These are phyloP conservation scores for Tricholoma terreum DNA, from an alignment of 768 basidiomycete genomes.

Conservation along the genomic window DNA sequence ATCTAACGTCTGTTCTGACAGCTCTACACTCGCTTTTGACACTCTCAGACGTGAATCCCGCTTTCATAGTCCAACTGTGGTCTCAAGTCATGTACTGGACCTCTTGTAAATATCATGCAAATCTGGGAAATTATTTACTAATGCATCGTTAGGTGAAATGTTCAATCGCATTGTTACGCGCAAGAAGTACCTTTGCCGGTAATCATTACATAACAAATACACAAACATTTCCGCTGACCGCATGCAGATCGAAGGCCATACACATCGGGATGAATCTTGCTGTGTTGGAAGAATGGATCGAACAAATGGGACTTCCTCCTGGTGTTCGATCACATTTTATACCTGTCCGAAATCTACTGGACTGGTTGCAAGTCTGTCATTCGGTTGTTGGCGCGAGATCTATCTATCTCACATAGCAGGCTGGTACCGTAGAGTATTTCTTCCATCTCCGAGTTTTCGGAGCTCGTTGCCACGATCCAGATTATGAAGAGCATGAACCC, in stretches of 20 bases:
- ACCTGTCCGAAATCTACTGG: constrained; percentile 78
- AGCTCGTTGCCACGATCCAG: constrained; percentile 88
- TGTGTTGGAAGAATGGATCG: constrained; percentile 89
- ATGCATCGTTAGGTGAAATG: constrained; percentile 57
- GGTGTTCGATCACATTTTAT: constrained; percentile 80
- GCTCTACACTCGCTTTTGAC: constrained; percentile 81
- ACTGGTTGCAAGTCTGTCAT: constrained; percentile 73
- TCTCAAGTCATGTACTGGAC: constrained; percentile 99
- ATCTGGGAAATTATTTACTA: constrained; percentile 1
- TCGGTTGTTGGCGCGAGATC: not conserved
- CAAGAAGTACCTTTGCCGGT: constrained; percentile 94
- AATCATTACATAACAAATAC: constrained; percentile 8
- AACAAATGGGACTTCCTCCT: constrained; percentile 72
- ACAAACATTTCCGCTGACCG: not conserved
- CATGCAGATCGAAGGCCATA: constrained; percentile 69
- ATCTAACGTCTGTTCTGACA: constrained; percentile 78
- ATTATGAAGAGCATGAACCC: constrained; percentile 86
- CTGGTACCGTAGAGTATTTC: constrained; percentile 62
- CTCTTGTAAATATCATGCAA: constrained; percentile 50
- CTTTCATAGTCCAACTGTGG: constrained; percentile 85
- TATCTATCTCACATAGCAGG: not conserved
- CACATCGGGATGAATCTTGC: constrained; percentile 88
- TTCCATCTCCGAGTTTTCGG: constrained; percentile 82
- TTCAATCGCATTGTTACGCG: constrained; percentile 86
- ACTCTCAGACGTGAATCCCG: constrained; percentile 88